Evolutionary conservation across 352 stramenopile species (phyloP).

Genomic region (Pythium rhizo-oryzae): DNA sequence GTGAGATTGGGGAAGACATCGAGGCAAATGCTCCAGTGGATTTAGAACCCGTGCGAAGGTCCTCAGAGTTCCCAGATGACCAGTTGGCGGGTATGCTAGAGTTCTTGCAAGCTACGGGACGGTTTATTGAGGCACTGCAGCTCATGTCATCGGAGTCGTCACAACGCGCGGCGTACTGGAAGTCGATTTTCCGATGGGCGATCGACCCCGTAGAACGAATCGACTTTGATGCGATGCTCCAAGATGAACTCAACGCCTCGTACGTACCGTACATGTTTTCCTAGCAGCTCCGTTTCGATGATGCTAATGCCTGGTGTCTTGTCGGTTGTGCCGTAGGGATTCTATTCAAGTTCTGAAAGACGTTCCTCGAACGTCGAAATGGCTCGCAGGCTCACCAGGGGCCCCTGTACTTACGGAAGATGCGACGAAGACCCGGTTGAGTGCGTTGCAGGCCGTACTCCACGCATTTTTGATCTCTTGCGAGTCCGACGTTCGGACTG

Average conservation of each 20-base stretch:
- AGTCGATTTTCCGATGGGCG: slow-evolving; percentile 67
- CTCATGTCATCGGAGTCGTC: slow-evolving; percentile 61
- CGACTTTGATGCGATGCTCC: slow-evolving; percentile 27
- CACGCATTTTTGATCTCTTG: slow-evolving; percentile 74
- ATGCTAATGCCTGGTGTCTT: not conserved
- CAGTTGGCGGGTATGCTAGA: slow-evolving; percentile 61
- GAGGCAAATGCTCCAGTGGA: not conserved
- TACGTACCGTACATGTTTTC: slow-evolving; percentile 30
- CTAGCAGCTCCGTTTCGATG: not conserved
- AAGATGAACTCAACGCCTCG: slow-evolving; percentile 48
- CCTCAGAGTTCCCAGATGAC: slow-evolving; percentile 35
- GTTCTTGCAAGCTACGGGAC: slow-evolving; percentile 58
- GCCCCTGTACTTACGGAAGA: slow-evolving; percentile 48
- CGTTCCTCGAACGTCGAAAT: slow-evolving; percentile 77
- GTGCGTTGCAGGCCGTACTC: slow-evolving; percentile 50
- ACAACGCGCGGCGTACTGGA: slow-evolving; percentile 61
- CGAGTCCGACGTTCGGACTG: slow-evolving; percentile 44
- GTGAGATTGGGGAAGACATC: not conserved
- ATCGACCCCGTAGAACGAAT: slow-evolving; percentile 30
- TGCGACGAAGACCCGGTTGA: slow-evolving; percentile 37
- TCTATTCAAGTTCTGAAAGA: slow-evolving; percentile 78
- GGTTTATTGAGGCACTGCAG: slow-evolving; percentile 78
- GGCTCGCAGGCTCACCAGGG: slow-evolving; percentile 60
- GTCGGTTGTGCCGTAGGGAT: slow-evolving; percentile 39
- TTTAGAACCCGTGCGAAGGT: not conserved